These are phyloP conservation scores for Pseudophaeomoniella oleicola DNA, from an alignment of 2,329 filamentous ascomycete genomes.

Conservation along the genomic window DNA sequence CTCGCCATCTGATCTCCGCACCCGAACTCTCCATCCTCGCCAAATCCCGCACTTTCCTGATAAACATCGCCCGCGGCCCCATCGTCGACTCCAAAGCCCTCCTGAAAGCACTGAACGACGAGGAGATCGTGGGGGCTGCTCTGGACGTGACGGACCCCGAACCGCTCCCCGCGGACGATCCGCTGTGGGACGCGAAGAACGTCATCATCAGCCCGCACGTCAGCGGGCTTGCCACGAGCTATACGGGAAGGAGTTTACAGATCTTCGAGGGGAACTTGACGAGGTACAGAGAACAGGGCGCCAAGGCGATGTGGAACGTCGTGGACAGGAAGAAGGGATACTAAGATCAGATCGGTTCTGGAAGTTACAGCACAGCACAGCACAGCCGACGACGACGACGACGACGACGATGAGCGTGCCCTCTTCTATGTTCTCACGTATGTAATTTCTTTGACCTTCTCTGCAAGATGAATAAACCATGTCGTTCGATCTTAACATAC, in stretches of 20 bases:
- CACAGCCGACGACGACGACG: too few species aligned
- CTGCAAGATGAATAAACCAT: too few species aligned
- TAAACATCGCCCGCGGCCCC: constrained; percentile 15
- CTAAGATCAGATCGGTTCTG: background rate
- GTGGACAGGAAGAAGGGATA: constrained; percentile 1
- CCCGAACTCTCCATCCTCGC: constrained; percentile 40
- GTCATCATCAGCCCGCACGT: constrained; percentile 8
- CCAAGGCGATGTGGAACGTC: background rate
- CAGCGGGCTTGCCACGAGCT: constrained; percentile 2
- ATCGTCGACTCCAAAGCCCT: constrained; percentile 26
- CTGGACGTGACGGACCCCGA: constrained; percentile 10
- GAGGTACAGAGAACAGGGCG: background rate
- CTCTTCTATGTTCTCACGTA: too few species aligned
- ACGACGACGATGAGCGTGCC: too few species aligned
- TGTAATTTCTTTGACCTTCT: too few species aligned
- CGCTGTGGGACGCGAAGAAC: constrained; percentile 8
- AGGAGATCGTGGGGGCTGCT: constrained; percentile 7
- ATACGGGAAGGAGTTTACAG: constrained; percentile 2
- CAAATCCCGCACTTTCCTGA: constrained; percentile 3
- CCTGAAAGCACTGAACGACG: constrained; percentile 6
- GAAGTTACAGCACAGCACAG: background rate
- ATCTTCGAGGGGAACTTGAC: constrained; percentile 6
- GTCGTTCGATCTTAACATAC: too few species aligned
- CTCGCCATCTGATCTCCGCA: constrained; percentile 38
- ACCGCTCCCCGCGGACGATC: constrained; percentile 6